Base-by-base conservation (phyloP, 2,329 filamentous ascomycete genomes). In the Pseudogymnoascus sp. region DNA sequence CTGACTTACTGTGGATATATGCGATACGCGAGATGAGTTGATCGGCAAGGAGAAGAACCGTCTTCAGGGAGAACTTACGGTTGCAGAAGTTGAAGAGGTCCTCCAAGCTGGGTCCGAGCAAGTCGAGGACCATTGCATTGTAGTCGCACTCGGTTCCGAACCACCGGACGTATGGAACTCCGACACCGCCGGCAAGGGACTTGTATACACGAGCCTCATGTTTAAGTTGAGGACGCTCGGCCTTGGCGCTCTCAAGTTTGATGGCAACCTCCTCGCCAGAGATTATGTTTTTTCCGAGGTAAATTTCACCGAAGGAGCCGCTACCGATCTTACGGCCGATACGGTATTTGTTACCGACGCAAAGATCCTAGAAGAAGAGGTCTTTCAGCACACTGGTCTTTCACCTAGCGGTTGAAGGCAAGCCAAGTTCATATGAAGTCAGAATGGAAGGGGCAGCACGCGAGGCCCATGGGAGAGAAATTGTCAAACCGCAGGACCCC, bases 11-110 rank as follows among this genome's bases (percentile, higher is more conserved):
- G 76, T 97, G 92, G 71, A 97, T 97, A 79, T 97, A 96, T 78
- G 97, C 91, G 76, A 97, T 96, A 71, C 92, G 91, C 66, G 91
- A 96, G 74, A 97, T 96, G 75, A 96, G 86, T 80, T 97, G 92
- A 70, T 97, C 92, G 73, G 92, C 92, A 60, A 97, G 84, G 15
- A 97, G 84, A 57, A 97, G 82, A 15, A 97, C 92, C 1, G 92
- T 97, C 87, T 97, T 97, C 66, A 97, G 79, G 5, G 92, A 96
- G 80, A 97, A 97, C 75, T 96, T 96, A 76, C 92, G 89, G 85
- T 96, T 96, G 85, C 92, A 97, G 76, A 96, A 96, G 84, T 97
- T 97, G 89, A 97, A 97, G 47, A 97, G 83, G 72, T 97, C 92
- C 77, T 97, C 92, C 75, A 97, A 78, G 71, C 88, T 92, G 67